A percentile compares a stretch with the other conserved stretches of the same genome.
Conservation (phyloP, 140 eudicot species). For the Bidens hawaiensis region DNA sequence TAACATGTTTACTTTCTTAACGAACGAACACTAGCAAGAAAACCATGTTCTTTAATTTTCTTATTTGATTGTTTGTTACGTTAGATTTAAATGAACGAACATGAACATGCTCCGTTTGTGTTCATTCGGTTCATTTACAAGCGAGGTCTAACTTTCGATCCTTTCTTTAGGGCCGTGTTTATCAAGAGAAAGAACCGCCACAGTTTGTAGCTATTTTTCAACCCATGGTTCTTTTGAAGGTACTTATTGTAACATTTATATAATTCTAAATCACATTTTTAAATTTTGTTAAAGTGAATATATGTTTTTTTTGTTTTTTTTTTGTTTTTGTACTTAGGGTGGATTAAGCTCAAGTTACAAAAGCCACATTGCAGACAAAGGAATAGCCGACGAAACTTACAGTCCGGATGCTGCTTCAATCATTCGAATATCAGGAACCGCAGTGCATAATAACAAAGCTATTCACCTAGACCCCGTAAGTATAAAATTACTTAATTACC, state of each 20-base stretch:
- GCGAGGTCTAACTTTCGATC: not conserved
- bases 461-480: constrained; percentile 78
- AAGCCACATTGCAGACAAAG: constrained; percentile 71
- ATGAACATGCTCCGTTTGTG: no score
- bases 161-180: constrained; percentile 64
- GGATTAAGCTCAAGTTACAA: constrained; percentile 92
- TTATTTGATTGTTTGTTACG: no score
- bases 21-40: no score
- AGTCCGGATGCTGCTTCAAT: constrained; percentile 61
- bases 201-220: constrained; percentile 87
- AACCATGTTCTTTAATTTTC: no score
- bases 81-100: no score
- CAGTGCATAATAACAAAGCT: constrained; percentile 83
- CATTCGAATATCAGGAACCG: constrained; percentile 77
- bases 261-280: not conserved
- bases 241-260: constrained; percentile 20
- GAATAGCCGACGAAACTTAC: constrained; percentile 88
- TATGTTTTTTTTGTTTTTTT: not conserved
- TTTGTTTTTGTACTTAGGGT: constrained; percentile 55
- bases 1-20: no score
- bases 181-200: constrained; percentile 95
- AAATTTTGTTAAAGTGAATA: not conserved
- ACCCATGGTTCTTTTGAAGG: constrained; percentile 96
- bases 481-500: no score
- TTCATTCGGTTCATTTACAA: no score